Percentiles rank a stretch among this genome's conserved stretches.
These are phyloP conservation scores for Penicillium sp. DNA, from an alignment of 2,329 filamentous ascomycete genomes.

Conservation along the genomic window DNA sequence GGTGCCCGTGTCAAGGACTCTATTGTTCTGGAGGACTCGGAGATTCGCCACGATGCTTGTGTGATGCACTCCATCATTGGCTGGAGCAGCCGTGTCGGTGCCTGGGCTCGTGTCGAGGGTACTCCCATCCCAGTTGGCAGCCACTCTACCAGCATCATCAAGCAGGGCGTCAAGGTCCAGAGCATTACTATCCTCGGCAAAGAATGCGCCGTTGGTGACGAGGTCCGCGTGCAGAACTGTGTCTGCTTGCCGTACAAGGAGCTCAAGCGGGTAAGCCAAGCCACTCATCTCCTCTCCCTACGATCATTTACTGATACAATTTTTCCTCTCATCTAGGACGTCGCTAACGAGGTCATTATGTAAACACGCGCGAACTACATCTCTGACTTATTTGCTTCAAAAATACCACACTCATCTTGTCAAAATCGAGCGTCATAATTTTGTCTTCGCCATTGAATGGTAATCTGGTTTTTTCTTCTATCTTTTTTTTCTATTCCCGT, in stretches of 20 bases:
- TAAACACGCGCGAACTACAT: conserved; percentile 50
- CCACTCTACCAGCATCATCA: conserved; percentile 92
- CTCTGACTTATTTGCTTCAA: conserved; percentile 20
- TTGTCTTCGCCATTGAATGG: conserved; percentile 25
- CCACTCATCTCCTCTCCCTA: background rate
- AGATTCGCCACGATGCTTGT: conserved; percentile 96
- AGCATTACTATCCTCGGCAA: conserved; percentile 97
- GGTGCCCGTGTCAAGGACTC: conserved; percentile 93
- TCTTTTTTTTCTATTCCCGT: conserved; percentile 22
- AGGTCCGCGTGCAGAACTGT: conserved; percentile 96
- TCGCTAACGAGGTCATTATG: conserved; percentile 77
- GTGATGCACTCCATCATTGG: conserved; percentile 95
- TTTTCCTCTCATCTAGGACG: conserved; percentile 34
- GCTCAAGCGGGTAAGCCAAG: conserved; percentile 78
- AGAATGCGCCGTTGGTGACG: conserved; percentile 91
- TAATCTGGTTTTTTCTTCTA: conserved; percentile 23
- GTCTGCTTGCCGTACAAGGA: conserved; percentile 98
- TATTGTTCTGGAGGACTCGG: conserved; percentile 90
- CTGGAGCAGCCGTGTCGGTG: conserved; percentile 92
- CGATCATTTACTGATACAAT: conserved; percentile 9
- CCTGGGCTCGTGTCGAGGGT: conserved; percentile 98
- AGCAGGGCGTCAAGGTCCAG: conserved; percentile 98
- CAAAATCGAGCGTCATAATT: conserved; percentile 27
- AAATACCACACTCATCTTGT: conserved; percentile 27
- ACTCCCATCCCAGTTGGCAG: conserved; percentile 84